These are phyloP conservation scores for Exophiala sp. DNA, from an alignment of 2,329 filamentous ascomycete species.

Conservation along the genomic window DNA sequence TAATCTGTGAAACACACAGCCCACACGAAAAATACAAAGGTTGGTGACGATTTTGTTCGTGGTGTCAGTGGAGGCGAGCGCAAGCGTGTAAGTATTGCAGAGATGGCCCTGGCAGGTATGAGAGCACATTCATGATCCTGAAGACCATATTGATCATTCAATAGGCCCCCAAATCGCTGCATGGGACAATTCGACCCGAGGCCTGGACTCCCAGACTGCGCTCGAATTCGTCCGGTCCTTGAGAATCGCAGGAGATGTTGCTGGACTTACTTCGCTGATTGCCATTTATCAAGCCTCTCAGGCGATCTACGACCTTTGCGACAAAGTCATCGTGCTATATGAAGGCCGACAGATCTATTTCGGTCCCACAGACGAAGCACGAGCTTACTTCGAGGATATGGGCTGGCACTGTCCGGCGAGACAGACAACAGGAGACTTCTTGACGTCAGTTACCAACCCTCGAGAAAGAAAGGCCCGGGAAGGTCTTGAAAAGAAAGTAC, in stretches of 20 bases:
- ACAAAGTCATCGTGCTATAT: conserved; percentile 67
- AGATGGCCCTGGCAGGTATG: conserved; percentile 39
- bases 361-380: conserved; percentile 56
- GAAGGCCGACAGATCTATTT: conserved; percentile 65
- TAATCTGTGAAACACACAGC: conserved; percentile 45
- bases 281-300: conserved; percentile 56
- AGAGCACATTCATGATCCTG: background rate
- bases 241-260: conserved; percentile 48
- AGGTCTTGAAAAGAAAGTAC: conserved; percentile 45
- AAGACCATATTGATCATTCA: background rate
- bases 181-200: conserved; percentile 51
- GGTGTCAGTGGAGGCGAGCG: conserved; percentile 67
- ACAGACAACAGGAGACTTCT: conserved; percentile 63
- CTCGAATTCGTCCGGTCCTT: conserved; percentile 56
- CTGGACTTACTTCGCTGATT: conserved; percentile 50
- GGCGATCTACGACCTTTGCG: conserved; percentile 58
- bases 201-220: conserved; percentile 55
- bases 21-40: conserved; percentile 63
- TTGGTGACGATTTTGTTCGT: conserved; percentile 64
- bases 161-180: conserved; percentile 49
- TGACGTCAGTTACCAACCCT: conserved; percentile 63
- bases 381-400: conserved; percentile 61
- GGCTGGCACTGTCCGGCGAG: conserved; percentile 62
- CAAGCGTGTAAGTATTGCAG: conserved; percentile 67
- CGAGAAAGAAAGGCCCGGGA: conserved; percentile 45